phyloP scores from a whole-genome alignment of 768 basidiomycete species.

The Psilocybe tampanensis region DNA sequence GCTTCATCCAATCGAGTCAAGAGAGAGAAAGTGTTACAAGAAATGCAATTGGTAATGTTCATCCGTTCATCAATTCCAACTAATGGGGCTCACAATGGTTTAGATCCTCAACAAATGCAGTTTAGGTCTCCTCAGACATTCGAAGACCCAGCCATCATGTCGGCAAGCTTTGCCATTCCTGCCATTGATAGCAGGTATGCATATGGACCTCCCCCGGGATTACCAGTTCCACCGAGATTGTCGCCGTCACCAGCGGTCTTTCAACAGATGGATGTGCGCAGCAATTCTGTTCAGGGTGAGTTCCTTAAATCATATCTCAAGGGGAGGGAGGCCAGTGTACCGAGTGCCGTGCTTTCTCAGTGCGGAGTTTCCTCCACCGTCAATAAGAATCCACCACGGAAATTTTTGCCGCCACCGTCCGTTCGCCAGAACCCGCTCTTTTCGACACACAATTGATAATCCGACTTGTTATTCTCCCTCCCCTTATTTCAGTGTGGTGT shows the following conservation, averaged over 20 bases:
- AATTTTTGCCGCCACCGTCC: slow-evolving; percentile 28
- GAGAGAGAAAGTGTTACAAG: slow-evolving; percentile 43
- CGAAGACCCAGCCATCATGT: slow-evolving; percentile 81
- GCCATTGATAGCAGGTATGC: slow-evolving; percentile 32
- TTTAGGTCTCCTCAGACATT: slow-evolving; percentile 47
- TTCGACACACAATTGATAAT: slow-evolving; percentile 29
- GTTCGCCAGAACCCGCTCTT: slow-evolving; percentile 27
- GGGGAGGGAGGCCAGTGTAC: slow-evolving; percentile 90
- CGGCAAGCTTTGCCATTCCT: slow-evolving; percentile 60
- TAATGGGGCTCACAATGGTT: neutral
- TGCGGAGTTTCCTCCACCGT: slow-evolving; percentile 79
- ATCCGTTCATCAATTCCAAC: neutral
- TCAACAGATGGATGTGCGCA: slow-evolving; percentile 29
- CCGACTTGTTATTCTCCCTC: slow-evolving; percentile 41
- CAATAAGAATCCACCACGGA: slow-evolving; percentile 64
- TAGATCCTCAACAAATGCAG: slow-evolving; percentile 17
- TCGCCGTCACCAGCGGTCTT: slow-evolving; percentile 23
- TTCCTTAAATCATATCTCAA: slow-evolving; percentile 49
- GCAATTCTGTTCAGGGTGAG: slow-evolving; percentile 67
- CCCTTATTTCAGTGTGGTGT: slow-evolving; percentile 48
- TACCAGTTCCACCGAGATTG: slow-evolving; percentile 45
- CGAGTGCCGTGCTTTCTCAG: slow-evolving; percentile 88
- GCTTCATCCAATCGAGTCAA: slow-evolving; percentile 73
- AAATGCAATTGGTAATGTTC: slow-evolving; percentile 22
- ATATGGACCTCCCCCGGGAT: slow-evolving; percentile 71